Conservation (phyloP, 192 early-diverging fungal species). For the Pilobolus umbonatus region DNA sequence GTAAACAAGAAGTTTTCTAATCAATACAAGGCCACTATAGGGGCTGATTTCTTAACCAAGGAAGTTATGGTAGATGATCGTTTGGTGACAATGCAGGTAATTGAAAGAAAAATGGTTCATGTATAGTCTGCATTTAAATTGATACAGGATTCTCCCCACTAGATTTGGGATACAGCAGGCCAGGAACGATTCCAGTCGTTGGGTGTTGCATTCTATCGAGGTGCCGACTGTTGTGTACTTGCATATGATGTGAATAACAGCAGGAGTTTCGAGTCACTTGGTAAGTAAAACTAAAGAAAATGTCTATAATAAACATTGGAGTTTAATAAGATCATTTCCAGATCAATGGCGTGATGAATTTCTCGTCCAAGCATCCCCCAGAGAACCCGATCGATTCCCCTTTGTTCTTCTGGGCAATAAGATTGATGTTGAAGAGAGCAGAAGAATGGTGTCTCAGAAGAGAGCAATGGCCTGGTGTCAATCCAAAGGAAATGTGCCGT, state of each 20-base stretch:
- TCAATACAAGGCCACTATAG: slow-evolving; percentile 98
- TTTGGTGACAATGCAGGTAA: slow-evolving; percentile 91
- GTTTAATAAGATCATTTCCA: not conserved
- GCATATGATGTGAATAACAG: slow-evolving; percentile 95
- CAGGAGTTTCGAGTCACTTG: slow-evolving; percentile 93
- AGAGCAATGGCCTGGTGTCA: slow-evolving; percentile 97
- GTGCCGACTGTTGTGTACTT: slow-evolving; percentile 98
- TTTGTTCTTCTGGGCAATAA: slow-evolving; percentile 99
- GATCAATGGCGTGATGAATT: slow-evolving; percentile 99
- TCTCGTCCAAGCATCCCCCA: slow-evolving; percentile 87
- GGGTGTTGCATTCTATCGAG: slow-evolving; percentile 98
- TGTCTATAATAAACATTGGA: not conserved
- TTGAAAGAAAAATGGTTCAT: not conserved
- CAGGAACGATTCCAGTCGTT: slow-evolving; percentile 98
- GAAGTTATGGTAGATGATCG: slow-evolving; percentile 91
- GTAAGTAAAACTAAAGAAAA: no score
- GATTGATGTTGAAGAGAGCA: slow-evolving; percentile 92
- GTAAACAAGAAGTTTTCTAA: slow-evolving; percentile 95
- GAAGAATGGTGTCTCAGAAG: slow-evolving; percentile 91
- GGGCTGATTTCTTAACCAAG: slow-evolving; percentile 97
- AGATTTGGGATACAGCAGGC: slow-evolving; percentile 99
- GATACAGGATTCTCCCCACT: not conserved
- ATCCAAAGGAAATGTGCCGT: slow-evolving; percentile 89
- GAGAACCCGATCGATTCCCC: slow-evolving; percentile 95
- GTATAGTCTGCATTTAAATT: not conserved